Conservation (phyloP, 2,329 filamentous ascomycete genomes). For the Cercospora canescens region DNA sequence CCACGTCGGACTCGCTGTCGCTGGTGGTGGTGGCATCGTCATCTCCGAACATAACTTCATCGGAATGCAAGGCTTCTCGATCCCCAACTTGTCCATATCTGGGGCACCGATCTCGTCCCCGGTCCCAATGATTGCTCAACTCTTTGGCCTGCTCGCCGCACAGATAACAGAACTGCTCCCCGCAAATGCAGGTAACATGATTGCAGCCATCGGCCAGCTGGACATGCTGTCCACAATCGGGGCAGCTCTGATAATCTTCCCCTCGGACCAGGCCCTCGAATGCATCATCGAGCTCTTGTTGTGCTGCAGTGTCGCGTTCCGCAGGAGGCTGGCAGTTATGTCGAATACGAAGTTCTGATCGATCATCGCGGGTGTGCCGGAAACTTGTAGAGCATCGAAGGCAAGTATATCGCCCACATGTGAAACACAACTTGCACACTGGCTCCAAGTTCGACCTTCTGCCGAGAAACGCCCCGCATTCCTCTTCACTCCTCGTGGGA, state of each 20-base stretch:
- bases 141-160: constrained; percentile 13
- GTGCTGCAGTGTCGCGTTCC: not conserved
- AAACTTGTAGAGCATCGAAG: constrained; percentile 11
- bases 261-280: constrained; percentile 20
- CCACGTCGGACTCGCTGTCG: constrained; percentile 4
- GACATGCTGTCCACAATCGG: constrained; percentile 11
- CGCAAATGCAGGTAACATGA: constrained; percentile 22
- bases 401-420: not conserved
- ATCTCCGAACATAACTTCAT: constrained; percentile 9
- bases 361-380: not conserved
- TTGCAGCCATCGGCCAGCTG: constrained; percentile 22
- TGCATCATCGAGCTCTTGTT: constrained; percentile 7
- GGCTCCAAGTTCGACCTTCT: not conserved
- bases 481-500: not conserved
- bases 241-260: constrained; percentile 24
- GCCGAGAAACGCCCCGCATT: constrained; percentile 10
- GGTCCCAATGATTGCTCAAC: constrained; percentile 13
- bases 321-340: constrained; percentile 12
- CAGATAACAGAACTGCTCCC: constrained; percentile 18
- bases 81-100: constrained; percentile 16
- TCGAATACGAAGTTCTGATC: not conserved
- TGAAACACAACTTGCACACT: constrained; percentile 2
- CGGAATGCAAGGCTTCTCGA: constrained; percentile 8
- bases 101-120: constrained; percentile 11
- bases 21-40: not conserved